A percentile compares a stretch with the other conserved stretches of the same genome.
phyloP scores from a whole-genome alignment of 768 basidiomycete species.

The Daedaleopsis sinensis region DNA sequence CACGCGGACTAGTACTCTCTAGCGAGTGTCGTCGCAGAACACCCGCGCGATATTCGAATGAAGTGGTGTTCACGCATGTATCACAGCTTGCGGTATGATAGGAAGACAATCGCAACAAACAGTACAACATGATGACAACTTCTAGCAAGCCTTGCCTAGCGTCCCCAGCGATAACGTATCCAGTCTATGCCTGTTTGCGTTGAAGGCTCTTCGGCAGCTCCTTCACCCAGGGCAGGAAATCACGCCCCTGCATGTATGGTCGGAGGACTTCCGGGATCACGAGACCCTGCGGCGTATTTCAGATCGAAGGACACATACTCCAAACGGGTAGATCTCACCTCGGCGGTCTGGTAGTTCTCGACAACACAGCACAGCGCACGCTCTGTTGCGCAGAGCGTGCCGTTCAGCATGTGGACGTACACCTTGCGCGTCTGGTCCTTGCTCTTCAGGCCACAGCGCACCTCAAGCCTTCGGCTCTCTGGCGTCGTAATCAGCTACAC shows the following conservation, averaged over 20 bases:
- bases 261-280: conserved; percentile 86
- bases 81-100: too few relatives aligned
- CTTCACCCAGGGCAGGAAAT: conserved; percentile 85
- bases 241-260: conserved; percentile 95
- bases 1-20: too few relatives aligned
- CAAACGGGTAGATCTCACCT: conserved; percentile 53
- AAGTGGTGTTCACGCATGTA: not conserved
- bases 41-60: not conserved
- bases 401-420: conserved; percentile 99
- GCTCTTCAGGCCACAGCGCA: conserved; percentile 88
- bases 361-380: conserved; percentile 95
- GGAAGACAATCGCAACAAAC: conserved; percentile 1
- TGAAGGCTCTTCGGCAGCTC: conserved; percentile 78
- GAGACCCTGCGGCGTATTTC: conserved; percentile 65
- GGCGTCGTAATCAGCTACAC: conserved; percentile 11
- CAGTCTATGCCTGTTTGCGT: conserved; percentile 61
- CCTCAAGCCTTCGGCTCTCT: conserved; percentile 94
- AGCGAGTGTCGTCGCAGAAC: not conserved
- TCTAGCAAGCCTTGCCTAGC: not conserved
- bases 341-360: conserved; percentile 98
- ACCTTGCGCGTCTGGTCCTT: conserved; percentile 90
- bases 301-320: not conserved
- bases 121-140: conserved; percentile 4
- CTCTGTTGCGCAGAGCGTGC: conserved; percentile 95
- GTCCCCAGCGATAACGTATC: too few relatives aligned